These are phyloP conservation scores for Samsoniella hepiali DNA, from an alignment of 2,329 filamentous ascomycete species.

Conservation along the genomic window DNA sequence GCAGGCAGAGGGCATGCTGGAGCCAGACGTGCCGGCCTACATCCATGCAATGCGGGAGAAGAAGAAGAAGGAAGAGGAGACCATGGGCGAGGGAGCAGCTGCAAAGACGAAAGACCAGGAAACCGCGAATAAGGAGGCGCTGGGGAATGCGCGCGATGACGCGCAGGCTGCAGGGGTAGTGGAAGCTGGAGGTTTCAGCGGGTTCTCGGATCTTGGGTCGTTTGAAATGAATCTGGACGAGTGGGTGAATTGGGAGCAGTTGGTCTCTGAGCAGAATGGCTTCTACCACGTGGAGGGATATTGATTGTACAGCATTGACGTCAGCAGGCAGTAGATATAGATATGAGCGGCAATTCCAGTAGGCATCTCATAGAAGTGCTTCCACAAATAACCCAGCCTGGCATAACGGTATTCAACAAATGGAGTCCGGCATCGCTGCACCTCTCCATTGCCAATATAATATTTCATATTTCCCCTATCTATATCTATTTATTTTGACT, in stretches of 20 bases:
- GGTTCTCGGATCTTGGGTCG: constrained; percentile 10
- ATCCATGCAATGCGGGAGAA: constrained; percentile 2
- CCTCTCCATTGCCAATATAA: too few relatives aligned
- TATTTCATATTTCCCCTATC: too few relatives aligned
- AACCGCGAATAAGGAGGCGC: background rate
- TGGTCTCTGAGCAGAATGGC: constrained; percentile 7
- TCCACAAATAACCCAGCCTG: too few relatives aligned
- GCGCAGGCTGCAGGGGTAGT: background rate
- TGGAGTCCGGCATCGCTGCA: too few relatives aligned
- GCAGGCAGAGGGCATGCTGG: background rate
- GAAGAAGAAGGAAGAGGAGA: background rate
- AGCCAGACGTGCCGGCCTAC: constrained; percentile 14
- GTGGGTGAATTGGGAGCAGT: constrained; percentile 22
- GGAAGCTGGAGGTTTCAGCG: background rate
- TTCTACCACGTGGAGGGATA: constrained; percentile 7
- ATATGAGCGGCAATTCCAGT: too few relatives aligned
- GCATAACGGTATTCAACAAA: too few relatives aligned
- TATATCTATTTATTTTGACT: too few relatives aligned
- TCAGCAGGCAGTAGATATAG: too few relatives aligned
- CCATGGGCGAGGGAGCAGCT: background rate
- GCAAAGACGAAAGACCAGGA: background rate
- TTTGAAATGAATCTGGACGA: constrained; percentile 19
- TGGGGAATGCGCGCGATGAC: background rate
- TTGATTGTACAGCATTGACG: background rate
- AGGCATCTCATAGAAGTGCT: too few relatives aligned